Conservation (phyloP, 208 protist genomes). For the Phytomonas sp. region DNA sequence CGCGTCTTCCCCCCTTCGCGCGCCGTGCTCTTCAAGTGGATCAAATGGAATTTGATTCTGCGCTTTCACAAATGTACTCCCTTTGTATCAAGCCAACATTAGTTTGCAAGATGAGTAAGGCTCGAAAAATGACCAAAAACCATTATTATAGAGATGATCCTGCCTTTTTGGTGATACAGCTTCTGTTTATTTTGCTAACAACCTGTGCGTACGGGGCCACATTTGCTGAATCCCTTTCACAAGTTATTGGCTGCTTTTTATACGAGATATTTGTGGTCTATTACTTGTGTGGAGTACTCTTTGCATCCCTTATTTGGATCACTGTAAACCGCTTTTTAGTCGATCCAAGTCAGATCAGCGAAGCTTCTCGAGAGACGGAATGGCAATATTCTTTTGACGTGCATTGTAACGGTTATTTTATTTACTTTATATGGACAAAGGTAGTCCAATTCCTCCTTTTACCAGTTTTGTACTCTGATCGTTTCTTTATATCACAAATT, state of each 20-base stretch:
- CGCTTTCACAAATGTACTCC: slow-evolving; percentile 87
- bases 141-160: slow-evolving; percentile 96
- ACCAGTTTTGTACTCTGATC: slow-evolving; percentile 26
- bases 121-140: slow-evolving; percentile 94
- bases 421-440: slow-evolving; percentile 91
- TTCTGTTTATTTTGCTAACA: slow-evolving; percentile 70
- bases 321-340: slow-evolving; percentile 34
- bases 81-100: slow-evolving; percentile 66
- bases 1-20: slow-evolving; percentile 60
- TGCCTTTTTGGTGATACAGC: slow-evolving; percentile 92
- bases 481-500: slow-evolving; percentile 15
- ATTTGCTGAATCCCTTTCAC: slow-evolving; percentile 13
- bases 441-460: slow-evolving; percentile 81
- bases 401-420: slow-evolving; percentile 96
- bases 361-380: slow-evolving; percentile 78
- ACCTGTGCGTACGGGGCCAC: slow-evolving; percentile 45
- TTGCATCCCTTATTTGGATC: slow-evolving; percentile 65
- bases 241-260: slow-evolving; percentile 31
- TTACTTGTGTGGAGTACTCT: slow-evolving; percentile 44
- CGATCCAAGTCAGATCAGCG: slow-evolving; percentile 10
- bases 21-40: slow-evolving; percentile 74
- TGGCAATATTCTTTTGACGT: slow-evolving; percentile 95
- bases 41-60: slow-evolving; percentile 91
- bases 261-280: slow-evolving; percentile 69
- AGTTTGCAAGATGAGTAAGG: slow-evolving; percentile 83